Evolutionary conservation across 495 filamentous ascomycete species (phyloP).

Genomic region (Clohesyomyces aquaticus): DNA sequence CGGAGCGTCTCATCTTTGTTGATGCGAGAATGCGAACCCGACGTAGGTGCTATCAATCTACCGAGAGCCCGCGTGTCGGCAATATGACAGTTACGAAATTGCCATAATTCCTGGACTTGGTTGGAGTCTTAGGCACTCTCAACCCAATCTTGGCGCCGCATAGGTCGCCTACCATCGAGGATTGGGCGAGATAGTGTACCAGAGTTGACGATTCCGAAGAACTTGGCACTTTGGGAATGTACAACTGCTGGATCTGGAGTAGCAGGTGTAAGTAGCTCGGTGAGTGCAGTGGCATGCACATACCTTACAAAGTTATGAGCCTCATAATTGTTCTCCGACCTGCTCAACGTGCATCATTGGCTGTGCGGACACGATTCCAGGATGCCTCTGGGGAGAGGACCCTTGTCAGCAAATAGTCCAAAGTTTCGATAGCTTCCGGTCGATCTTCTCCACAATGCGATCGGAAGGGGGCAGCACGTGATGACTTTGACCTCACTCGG

Average conservation of each 20-base stretch:
- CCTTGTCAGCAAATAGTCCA: neutral
- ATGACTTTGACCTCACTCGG: neutral
- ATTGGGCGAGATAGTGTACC: neutral
- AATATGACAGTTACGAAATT: neutral
- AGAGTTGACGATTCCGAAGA: neutral
- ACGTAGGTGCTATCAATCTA: conserved; percentile 2
- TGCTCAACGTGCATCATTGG: neutral
- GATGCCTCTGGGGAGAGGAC: neutral
- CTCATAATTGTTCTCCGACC: no score
- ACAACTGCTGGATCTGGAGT: no score
- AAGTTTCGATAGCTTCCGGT: neutral
- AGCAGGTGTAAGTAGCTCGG: no score
- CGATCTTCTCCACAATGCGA: neutral
- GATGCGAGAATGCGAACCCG: no score
- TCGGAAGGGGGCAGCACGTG: neutral
- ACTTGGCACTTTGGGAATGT: neutral
- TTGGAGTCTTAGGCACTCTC: neutral
- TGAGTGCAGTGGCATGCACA: no score
- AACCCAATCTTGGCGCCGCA: neutral
- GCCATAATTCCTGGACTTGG: neutral
- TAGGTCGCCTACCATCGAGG: neutral
- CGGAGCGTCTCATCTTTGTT: no score
- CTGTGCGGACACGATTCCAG: no score
- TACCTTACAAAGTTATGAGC: no score
- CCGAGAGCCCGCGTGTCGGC: neutral